Evolutionary conservation across 2,329 filamentous ascomycete species (phyloP), one percentile per base, ranked within the genome.

Genomic region (Moelleriella libera): DNA sequence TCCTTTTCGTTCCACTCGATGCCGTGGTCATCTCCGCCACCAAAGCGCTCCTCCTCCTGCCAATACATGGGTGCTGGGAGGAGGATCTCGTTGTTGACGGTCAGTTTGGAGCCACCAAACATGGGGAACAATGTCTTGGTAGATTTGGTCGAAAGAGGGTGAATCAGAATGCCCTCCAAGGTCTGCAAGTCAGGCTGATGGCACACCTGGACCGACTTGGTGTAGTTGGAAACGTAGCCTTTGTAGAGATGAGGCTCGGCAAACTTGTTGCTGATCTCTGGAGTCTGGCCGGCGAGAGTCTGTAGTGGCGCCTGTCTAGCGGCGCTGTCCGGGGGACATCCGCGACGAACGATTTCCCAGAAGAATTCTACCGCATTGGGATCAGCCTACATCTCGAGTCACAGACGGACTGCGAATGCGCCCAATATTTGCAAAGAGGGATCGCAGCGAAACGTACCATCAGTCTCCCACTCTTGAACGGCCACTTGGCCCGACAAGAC

Each of bases 51-150:
- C 47, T 83, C 78, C 14, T 75, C 71, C 49, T 71, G 70, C 72
- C 78, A 83, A 61, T 85, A 84, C 72, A 83, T 82, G 45, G 80
- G 78, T 1, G 81, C 78, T 0, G 81, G 81, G 12, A 85, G 73
- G 11, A 84, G 68, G 50, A 85, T 83, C 53, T 85, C 81, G 57
- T 81, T 84, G 65, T 85, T 84, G 52, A 82, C 74, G 14, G 73
- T 72, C 39, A 83, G 67, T 57, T 85, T 85, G 62, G 79, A 83
- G 50, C 81, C 81, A 42, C 80, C 76, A 52, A 85, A 84, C 57
- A 85, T 68, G 21, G 81, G 81, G 43, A 82, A 72, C 14, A 84
- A 62, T 5, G 72, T 67, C 50, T 72, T 72, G 40, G 76, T 80
- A 2, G 76, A 68, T 2, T 71, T 68, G 0, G 75, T 72, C 9